Conservation (phyloP, 2,329 filamentous ascomycete species). For the Fusarium newnesense region DNA sequence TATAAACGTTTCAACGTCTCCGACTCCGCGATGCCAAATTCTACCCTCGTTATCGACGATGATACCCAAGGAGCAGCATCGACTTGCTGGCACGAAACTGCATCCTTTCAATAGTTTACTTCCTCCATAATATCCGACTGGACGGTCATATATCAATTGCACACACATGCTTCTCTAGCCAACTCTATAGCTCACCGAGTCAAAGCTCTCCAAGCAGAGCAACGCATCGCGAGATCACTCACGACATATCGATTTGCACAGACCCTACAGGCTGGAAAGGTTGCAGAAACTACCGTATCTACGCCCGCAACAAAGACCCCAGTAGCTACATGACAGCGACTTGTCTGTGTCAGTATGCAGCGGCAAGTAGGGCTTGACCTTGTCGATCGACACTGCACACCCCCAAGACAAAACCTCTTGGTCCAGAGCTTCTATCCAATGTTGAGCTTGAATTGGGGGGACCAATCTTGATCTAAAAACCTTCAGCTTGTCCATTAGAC, state of each 20-base stretch:
- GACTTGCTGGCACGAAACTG: background rate
- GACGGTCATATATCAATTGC: background rate
- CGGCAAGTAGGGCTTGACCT: background rate
- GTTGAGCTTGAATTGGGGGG: constrained; percentile 2
- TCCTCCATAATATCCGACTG: constrained; percentile 6
- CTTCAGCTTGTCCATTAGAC: background rate
- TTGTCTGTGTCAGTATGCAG: constrained; percentile 8
- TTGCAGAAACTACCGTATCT: constrained; percentile 6
- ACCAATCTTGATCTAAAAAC: background rate
- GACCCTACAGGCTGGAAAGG: constrained; percentile 7
- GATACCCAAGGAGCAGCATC: background rate
- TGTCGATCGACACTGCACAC: constrained; percentile 16
- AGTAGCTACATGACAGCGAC: background rate
- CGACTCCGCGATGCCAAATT: constrained; percentile 1
- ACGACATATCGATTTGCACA: constrained; percentile 11
- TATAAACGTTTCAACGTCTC: background rate
- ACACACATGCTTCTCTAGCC: background rate
- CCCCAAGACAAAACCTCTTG: background rate
- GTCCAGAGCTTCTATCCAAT: constrained; percentile 6
- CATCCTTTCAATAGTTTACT: background rate
- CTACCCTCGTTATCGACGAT: background rate
- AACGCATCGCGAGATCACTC: background rate
- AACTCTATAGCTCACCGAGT: background rate
- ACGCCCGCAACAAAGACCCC: constrained; percentile 9
- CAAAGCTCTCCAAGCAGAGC: constrained; percentile 8